Conservation (phyloP, 208 protist genomes). For the Leptomonas pyrrhocoris region DNA sequence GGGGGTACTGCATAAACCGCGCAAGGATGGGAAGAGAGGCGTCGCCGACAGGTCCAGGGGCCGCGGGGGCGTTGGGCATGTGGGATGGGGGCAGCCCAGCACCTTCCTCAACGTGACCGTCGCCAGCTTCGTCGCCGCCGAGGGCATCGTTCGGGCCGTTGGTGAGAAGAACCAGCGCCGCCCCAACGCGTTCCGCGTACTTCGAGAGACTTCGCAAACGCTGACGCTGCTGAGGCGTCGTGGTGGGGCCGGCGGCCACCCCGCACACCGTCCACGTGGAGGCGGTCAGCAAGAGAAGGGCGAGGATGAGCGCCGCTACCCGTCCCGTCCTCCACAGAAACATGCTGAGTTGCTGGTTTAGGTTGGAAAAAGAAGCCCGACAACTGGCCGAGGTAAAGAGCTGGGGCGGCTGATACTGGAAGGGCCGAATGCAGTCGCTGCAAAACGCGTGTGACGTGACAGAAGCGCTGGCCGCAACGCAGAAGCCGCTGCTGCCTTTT, state of each 20-base stretch:
- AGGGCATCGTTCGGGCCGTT: background rate
- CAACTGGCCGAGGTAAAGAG: too few species aligned
- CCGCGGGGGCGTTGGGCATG: background rate
- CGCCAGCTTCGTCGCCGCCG: background rate
- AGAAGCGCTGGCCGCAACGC: too few species aligned
- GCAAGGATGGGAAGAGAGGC: background rate
- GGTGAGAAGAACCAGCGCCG: slow-evolving; percentile 21
- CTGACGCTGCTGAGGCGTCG: slow-evolving; percentile 14
- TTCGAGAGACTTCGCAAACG: slow-evolving; percentile 12
- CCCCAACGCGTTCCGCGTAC: slow-evolving; percentile 34
- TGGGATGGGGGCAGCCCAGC: background rate
- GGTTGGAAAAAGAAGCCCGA: too few species aligned
- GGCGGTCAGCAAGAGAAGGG: slow-evolving; percentile 1
- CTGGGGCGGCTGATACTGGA: too few species aligned
- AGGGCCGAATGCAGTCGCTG: too few species aligned
- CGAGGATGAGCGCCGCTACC: slow-evolving; percentile 1
- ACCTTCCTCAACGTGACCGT: background rate
- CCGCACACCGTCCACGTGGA: background rate
- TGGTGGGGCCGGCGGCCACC: background rate
- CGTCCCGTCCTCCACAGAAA: too few species aligned
- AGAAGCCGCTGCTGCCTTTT: too few species aligned
- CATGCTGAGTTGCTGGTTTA: too few species aligned
- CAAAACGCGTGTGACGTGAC: too few species aligned
- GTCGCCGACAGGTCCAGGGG: background rate
- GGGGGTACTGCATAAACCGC: slow-evolving; percentile 17